Conservation (phyloP, 2,329 filamentous ascomycete genomes). For the Aspergillus sp. region DNA sequence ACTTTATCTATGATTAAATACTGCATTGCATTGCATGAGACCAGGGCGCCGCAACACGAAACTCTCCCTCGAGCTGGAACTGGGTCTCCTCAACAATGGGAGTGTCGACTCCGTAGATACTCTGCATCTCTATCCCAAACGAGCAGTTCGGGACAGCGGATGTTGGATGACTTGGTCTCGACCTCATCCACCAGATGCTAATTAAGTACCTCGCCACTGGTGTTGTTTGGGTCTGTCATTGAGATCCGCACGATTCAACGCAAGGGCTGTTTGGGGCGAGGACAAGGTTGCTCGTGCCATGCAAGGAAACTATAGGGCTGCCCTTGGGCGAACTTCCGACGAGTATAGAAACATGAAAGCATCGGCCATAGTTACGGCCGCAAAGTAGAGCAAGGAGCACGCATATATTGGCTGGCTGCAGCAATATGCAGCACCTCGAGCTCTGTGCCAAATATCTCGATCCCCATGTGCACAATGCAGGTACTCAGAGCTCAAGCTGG, state of each 20-base stretch:
- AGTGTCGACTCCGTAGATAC: background rate
- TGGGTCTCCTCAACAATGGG: background rate
- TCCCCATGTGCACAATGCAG: background rate
- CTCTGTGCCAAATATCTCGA: background rate
- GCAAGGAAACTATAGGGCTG: background rate
- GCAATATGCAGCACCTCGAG: background rate
- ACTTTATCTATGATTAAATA: background rate
- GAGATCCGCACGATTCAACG: background rate
- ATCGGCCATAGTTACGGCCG: background rate
- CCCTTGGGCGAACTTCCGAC: background rate
- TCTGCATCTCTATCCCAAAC: background rate
- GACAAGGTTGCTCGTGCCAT: background rate
- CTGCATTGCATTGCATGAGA: background rate
- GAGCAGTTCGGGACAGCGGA: background rate
- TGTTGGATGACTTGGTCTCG: background rate
- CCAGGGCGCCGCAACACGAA: background rate
- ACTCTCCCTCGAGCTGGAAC: background rate
- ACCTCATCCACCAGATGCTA: no score
- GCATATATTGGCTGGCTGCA: background rate
- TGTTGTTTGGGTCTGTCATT: background rate
- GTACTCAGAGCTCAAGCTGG: background rate
- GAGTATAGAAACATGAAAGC: background rate
- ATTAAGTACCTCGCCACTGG: background rate
- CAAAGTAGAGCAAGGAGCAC: background rate
- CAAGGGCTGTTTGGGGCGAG: background rate